Evolutionary conservation across 345 rosid species (phyloP).

Genomic region (Hirschfeldia incana): DNA sequence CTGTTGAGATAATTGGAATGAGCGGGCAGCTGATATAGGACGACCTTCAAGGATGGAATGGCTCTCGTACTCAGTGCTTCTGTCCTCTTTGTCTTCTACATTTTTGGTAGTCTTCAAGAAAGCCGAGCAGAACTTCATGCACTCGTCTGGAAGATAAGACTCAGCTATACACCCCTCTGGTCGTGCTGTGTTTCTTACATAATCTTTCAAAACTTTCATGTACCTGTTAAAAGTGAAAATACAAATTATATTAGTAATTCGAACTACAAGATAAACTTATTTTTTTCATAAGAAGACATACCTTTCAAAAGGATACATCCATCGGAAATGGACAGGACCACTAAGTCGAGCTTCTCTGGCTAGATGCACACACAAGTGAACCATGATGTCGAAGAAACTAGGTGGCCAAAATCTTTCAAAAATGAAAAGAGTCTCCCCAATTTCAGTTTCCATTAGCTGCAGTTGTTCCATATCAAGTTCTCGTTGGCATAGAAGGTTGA

Average conservation of each 20-base stretch:
- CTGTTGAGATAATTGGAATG: too few species aligned
- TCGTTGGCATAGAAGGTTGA: too few species aligned
- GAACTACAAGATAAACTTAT: too few species aligned
- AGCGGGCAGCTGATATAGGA: not conserved
- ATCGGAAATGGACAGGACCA: not conserved
- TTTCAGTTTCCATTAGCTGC: not conserved
- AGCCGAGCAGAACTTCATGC: not conserved
- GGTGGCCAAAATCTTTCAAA: not conserved
- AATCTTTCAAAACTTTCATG: too few species aligned
- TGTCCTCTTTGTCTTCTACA: not conserved
- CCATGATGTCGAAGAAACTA: not conserved
- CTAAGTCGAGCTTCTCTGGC: not conserved
- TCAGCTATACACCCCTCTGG: not conserved
- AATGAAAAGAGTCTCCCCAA: not conserved
- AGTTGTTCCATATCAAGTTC: not conserved
- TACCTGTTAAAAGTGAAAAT: too few species aligned
- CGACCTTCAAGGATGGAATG: not conserved
- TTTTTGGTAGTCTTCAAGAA: not conserved
- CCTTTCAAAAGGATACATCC: not conserved
- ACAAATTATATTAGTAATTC: too few species aligned
- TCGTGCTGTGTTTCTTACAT: not conserved
- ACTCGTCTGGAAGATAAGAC: not conserved
- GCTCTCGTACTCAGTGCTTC: not conserved
- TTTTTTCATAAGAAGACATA: not conserved
- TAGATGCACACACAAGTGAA: not conserved